Conservation (phyloP, 257 asterid species). For the Solanum pinnatisectum region DNA sequence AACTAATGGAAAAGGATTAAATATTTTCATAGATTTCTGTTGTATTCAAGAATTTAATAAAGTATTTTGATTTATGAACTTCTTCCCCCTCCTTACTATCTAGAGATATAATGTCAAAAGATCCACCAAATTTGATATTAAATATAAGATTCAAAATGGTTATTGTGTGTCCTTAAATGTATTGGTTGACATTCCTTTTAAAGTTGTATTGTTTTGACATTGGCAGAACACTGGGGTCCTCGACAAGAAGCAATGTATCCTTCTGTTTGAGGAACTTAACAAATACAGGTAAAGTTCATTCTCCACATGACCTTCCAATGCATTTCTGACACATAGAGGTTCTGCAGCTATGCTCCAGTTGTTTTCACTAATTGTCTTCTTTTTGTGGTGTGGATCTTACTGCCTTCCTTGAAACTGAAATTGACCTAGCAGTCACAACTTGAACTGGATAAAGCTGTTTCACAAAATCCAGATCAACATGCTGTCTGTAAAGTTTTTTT, state of each 20-base stretch:
- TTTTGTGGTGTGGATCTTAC: neutral
- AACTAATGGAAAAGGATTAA: neutral
- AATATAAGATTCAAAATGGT: neutral
- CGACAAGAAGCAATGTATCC: constrained; percentile 76
- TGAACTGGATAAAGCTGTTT: neutral
- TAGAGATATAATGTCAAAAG: neutral
- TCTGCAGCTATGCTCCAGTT: neutral
- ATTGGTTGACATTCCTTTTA: neutral
- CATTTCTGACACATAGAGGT: neutral
- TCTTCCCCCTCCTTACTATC: neutral
- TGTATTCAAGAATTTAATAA: neutral
- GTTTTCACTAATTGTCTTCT: neutral
- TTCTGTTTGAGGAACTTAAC: constrained; percentile 83
- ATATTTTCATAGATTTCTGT: neutral
- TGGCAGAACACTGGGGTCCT: constrained; percentile 62
- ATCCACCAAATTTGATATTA: neutral
- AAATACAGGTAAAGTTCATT: constrained; percentile 65
- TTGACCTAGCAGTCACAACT: neutral
- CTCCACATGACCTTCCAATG: neutral
- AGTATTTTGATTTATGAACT: neutral
- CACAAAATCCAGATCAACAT: neutral
- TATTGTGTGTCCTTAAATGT: neutral
- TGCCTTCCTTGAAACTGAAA: neutral
- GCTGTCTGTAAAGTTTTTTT: neutral
- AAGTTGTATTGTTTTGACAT: neutral